Conservation (phyloP, 331 rosid species). For the Rhamnella rubrinervis region DNA sequence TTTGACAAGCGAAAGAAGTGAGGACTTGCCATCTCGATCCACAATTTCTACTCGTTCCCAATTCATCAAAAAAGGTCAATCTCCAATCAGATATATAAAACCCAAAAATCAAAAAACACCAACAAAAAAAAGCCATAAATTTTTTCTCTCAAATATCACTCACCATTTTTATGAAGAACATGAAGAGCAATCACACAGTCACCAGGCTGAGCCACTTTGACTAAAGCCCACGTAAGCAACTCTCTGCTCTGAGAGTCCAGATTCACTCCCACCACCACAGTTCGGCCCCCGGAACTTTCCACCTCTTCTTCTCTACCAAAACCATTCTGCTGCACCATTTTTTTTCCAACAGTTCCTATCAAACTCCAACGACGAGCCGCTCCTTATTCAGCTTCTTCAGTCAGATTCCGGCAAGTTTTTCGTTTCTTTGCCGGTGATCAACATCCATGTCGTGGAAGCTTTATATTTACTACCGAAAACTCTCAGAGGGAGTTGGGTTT, state of each 20-base stretch:
- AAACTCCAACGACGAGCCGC: neutral
- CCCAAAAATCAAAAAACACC: neutral
- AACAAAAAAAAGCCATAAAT: neutral
- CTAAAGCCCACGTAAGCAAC: slow-evolving; percentile 93
- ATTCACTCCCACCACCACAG: slow-evolving; percentile 83
- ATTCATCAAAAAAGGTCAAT: slow-evolving; percentile 29
- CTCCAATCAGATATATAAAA: slow-evolving; percentile 6
- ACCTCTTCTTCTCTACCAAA: slow-evolving; percentile 28
- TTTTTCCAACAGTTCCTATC: neutral
- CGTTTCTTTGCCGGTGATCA: slow-evolving; percentile 32
- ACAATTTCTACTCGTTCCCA: slow-evolving; percentile 55
- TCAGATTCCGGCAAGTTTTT: slow-evolving; percentile 26
- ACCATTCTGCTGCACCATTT: slow-evolving; percentile 41
- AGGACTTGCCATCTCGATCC: slow-evolving; percentile 76
- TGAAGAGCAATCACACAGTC: slow-evolving; percentile 87
- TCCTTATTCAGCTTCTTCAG: neutral
- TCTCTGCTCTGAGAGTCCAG: slow-evolving; percentile 77
- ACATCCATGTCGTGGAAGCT: slow-evolving; percentile 18
- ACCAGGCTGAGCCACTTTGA: slow-evolving; percentile 84
- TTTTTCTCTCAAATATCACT: slow-evolving; percentile 11
- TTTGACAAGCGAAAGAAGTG: slow-evolving; percentile 81
- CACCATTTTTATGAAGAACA: slow-evolving; percentile 76
- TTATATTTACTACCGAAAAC: neutral
- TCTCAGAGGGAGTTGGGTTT: slow-evolving; percentile 14
- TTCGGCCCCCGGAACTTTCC: slow-evolving; percentile 44